phyloP scores from a whole-genome alignment of 202 grass and related monocot genomes.

The Carex arenaria region DNA sequence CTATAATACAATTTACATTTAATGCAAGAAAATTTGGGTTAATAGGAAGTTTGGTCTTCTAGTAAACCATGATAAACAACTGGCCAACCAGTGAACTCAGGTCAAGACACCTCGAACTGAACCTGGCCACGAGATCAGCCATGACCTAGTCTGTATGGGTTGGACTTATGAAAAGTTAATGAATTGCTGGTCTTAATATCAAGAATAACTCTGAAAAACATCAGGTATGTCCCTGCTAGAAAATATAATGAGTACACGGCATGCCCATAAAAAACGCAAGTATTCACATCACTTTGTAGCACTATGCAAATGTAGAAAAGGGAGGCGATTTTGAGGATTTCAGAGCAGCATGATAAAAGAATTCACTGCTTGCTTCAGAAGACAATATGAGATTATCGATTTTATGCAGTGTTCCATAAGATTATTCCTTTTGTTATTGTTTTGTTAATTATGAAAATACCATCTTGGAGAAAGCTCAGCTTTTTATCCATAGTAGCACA shows the following conservation, averaged over 20 bases:
- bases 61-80: not conserved
- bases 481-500: not conserved
- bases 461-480: not conserved
- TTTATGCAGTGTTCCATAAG: not conserved
- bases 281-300: not conserved
- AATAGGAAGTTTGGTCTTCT: not conserved
- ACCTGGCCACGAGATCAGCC: not conserved
- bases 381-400: not conserved
- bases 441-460: not conserved
- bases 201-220: not conserved
- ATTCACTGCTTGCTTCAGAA: not conserved
- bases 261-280: not conserved
- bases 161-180: not conserved
- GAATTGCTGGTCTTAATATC: not conserved
- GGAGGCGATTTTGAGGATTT: not conserved
- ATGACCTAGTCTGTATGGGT: not conserved
- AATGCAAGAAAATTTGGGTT: not conserved
- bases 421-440: not conserved
- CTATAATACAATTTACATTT: not conserved
- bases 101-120: not conserved
- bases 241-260: not conserved
- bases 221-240: not conserved
- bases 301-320: not conserved
- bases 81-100: not conserved
- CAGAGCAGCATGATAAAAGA: not conserved